Base-by-base conservation (phyloP, 2,329 filamentous ascomycete genomes). In the Aspergillus versicolor region DNA sequence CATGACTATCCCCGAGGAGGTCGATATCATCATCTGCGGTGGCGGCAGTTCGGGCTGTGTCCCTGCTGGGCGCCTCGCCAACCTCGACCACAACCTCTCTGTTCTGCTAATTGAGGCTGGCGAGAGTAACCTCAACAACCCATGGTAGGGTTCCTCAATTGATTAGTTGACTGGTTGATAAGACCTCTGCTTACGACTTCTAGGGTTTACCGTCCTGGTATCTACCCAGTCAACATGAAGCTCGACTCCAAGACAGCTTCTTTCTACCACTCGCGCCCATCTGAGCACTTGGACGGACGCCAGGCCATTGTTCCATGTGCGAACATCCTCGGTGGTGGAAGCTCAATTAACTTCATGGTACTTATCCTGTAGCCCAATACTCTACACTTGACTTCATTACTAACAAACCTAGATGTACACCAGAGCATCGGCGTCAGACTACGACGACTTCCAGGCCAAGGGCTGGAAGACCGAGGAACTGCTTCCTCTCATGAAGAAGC, bases 191-290 rank as follows among this genome's bases (percentile, higher is more conserved):
- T 24, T 9, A 41, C 24, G 19, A 12, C 5, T 37, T 34, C 34
- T 22, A 79, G 84, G 85, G 88, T 91, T 12, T 91, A 83, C 75
- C 84, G 88, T 5, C 88, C 88, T 3, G 88, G 87, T 54, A 88
- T 91, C 71, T 91, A 88, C 74, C 89, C 88, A n/a, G 78, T 81
- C 45, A 91, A 91, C 76, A 91, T 90, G 88, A 86, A 90, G 74
- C 71, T 90, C 58, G 88, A 91, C 80, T 91, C 88, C 65, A 91
- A 90, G 80, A 91, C 88, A 32, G 89, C 90, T 34, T 88, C 88
- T 0, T 92, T 92, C 74, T 93, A 92, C 70, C 85, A 92, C 73
- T 91, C 88, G 47, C 82, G 86, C 41, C 88, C 88, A 15, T 90
- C 88, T 0, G 84, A 89, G 73, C 88, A 84, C 79, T 84, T 92